A percentile compares a stretch with the other conserved stretches of the same genome.
These are phyloP conservation scores for Alternaria conjuncta DNA, from an alignment of 2,329 filamentous ascomycete genomes.

Conservation along the genomic window DNA sequence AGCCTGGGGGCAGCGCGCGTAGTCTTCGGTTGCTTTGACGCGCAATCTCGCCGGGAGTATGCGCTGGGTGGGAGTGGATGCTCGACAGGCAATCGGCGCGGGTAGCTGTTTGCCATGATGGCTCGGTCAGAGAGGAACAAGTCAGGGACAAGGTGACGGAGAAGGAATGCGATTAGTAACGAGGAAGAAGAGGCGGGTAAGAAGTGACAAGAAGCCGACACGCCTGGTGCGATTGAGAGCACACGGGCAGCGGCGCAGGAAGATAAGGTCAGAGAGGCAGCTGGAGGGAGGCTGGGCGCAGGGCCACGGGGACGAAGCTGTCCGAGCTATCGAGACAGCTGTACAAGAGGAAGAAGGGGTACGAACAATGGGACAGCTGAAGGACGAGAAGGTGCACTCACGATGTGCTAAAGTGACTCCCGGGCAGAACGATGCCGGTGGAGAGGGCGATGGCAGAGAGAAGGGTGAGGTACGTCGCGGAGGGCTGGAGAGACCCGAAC, in stretches of 20 bases:
- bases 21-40: constrained; percentile 19
- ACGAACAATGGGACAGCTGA: constrained; percentile 38
- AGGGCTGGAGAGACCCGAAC: constrained; percentile 20
- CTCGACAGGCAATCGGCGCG: constrained; percentile 37
- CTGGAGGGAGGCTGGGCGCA: constrained; percentile 37
- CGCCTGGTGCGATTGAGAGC: constrained; percentile 42
- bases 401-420: constrained; percentile 44
- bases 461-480: constrained; percentile 30
- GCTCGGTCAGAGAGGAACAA: constrained; percentile 51
- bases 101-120: constrained; percentile 52
- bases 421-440: constrained; percentile 27
- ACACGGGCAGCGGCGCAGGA: constrained; percentile 38
- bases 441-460: constrained; percentile 32
- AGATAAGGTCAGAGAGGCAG: constrained; percentile 42
- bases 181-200: constrained; percentile 23
- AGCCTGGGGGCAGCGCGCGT: constrained; percentile 26
- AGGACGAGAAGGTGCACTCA: constrained; percentile 47
- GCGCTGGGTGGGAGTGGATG: constrained; percentile 28
- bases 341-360: constrained; percentile 32
- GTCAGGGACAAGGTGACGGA: constrained; percentile 39
- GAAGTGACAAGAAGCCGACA: constrained; percentile 37
- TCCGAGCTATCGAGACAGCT: constrained; percentile 42
- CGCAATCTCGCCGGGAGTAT: constrained; percentile 34
- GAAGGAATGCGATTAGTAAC: constrained; percentile 35
- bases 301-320: constrained; percentile 41